These are phyloP conservation scores for Candida michaelii DNA, from an alignment of 805 yeast genomes.

Conservation along the genomic window DNA sequence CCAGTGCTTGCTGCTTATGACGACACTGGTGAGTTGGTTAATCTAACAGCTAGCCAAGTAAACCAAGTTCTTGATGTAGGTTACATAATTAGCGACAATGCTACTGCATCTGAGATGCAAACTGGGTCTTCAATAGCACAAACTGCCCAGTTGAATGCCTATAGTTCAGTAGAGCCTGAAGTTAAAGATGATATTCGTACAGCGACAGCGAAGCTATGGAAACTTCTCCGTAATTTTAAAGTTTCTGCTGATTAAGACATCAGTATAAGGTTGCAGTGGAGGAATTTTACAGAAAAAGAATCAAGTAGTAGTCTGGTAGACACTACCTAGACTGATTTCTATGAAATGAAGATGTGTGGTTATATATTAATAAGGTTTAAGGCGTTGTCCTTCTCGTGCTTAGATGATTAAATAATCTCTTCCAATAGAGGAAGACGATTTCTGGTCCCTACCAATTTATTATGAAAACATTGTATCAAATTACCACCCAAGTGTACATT, in stretches of 20 bases:
- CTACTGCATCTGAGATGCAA: background rate
- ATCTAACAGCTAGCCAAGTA: slow-evolving; percentile 5
- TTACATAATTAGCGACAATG: slow-evolving; percentile 1
- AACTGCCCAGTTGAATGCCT: slow-evolving; percentile 5
- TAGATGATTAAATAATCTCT: too few relatives aligned
- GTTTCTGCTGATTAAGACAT: background rate
- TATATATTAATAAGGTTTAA: too few relatives aligned
- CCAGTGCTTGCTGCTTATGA: slow-evolving; percentile 5
- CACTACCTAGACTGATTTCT: too few relatives aligned
- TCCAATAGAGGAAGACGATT: too few relatives aligned
- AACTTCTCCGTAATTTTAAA: background rate
- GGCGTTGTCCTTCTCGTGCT: too few relatives aligned
- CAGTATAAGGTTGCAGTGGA: background rate
- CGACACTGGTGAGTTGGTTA: slow-evolving; percentile 4
- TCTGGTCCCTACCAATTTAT: too few relatives aligned
- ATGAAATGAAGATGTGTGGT: too few relatives aligned
- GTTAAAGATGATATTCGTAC: slow-evolving; percentile 1
- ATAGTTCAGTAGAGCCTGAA: background rate
- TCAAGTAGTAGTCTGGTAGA: background rate
- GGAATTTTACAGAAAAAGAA: background rate
- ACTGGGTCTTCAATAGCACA: slow-evolving; percentile 1
- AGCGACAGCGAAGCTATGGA: slow-evolving; percentile 3
- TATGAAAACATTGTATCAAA: too few relatives aligned
- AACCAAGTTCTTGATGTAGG: slow-evolving; percentile 4
- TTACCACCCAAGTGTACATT: too few relatives aligned